Evolutionary conservation across 2,329 filamentous ascomycete species (phyloP), one percentile per base, ranked within the genome.

Genomic region (Beauveria pseudobassiana): DNA sequence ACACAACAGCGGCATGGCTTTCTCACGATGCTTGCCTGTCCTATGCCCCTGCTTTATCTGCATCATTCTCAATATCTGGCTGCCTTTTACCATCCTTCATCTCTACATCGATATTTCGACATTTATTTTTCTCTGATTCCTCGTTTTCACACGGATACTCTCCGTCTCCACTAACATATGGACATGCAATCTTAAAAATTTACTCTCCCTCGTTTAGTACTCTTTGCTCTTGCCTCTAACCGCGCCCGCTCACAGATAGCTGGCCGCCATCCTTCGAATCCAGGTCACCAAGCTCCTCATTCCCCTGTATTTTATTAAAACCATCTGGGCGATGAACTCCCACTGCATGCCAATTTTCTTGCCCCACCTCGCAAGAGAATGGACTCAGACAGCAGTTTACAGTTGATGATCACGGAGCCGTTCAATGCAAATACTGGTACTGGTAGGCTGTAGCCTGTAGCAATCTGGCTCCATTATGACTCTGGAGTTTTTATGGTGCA

Each of bases 121-220:
- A n/a, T 58, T 9, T 40, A 7, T 24, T 10, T 45, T 18, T 26
- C 22, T 26, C 6, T 10, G 28, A 30, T 20, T 20, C 22, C 45
- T 40, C 46, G 18, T 24, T 20, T 20, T 24, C 54, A 48, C 43
- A 8, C 20, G 34, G 34, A 38, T 34, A 12, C 34, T 16, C 49
- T 34, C 5, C n/a, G 28, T 51, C 46, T 34, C 30, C 45, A 49
- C 34, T 14, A 12, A 16, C 50, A 40, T 6, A 34, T 50, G 16
- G 22, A 28, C 30, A 26, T 59, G 57, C 57, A 59, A 59, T 59
- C 26, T 52, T 52, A 59, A 59, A 59, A 46, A 30, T 45, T 59
- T 46, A n/a, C 56, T 20, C 24, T 22, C 9, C 50, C 34, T 38
- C 34, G 10, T 38, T 16, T 38, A 38, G 12, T 38, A 14, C 12